Conservation (phyloP, 2,329 filamentous ascomycete species). For the Ramichloridium luteum region DNA sequence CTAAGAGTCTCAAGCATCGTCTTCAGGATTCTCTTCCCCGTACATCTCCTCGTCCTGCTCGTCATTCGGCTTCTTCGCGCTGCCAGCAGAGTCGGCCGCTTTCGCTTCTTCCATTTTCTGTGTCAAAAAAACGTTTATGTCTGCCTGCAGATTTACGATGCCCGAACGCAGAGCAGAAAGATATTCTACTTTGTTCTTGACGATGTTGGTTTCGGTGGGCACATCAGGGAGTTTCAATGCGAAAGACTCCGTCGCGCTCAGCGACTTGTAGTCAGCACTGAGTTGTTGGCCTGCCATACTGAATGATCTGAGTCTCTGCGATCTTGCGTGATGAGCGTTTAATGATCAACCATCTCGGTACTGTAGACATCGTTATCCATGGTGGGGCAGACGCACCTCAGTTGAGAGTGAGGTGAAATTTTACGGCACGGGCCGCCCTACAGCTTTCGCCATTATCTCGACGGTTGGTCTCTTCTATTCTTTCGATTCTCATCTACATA, state of each 20-base stretch:
- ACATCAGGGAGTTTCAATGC: slow-evolving; percentile 11
- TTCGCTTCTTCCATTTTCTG: slow-evolving; percentile 64
- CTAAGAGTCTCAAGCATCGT: too few relatives aligned
- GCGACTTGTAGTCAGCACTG: slow-evolving; percentile 18
- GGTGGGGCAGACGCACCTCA: too few relatives aligned
- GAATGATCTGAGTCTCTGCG: too few relatives aligned
- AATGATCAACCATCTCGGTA: too few relatives aligned
- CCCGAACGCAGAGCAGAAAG: slow-evolving; percentile 47
- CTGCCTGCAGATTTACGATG: slow-evolving; percentile 48
- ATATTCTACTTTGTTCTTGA: slow-evolving; percentile 45
- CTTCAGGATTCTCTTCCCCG: slow-evolving; percentile 65
- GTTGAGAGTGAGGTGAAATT: too few relatives aligned
- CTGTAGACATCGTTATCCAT: too few relatives aligned
- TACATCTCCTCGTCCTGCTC: slow-evolving; percentile 58
- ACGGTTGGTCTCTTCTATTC: too few relatives aligned
- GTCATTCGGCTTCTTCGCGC: slow-evolving; percentile 20
- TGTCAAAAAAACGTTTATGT: slow-evolving; percentile 60
- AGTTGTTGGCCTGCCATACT: slow-evolving; percentile 10
- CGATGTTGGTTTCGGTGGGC: slow-evolving; percentile 8
- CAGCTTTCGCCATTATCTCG: too few relatives aligned
- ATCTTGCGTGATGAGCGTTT: too few relatives aligned
- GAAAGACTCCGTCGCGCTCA: slow-evolving; percentile 16
- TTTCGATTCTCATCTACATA: too few relatives aligned
- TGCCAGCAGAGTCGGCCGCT: slow-evolving; percentile 29
- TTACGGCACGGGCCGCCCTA: too few relatives aligned